Evolutionary conservation across 2,329 filamentous ascomycete genomes (phyloP).

Genomic region (Atkinsonella texensis): DNA sequence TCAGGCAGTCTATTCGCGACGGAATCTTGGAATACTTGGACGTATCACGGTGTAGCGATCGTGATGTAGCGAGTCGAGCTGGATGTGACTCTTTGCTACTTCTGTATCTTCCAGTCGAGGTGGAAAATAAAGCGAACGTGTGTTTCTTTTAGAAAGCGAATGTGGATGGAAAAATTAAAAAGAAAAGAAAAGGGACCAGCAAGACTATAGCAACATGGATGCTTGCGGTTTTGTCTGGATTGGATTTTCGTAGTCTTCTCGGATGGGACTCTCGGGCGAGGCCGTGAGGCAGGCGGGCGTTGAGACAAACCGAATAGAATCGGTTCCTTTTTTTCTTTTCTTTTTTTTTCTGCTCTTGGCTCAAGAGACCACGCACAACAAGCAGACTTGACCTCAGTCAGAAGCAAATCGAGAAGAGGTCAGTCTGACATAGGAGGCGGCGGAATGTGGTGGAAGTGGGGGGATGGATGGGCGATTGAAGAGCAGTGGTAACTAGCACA

Average conservation of each 20-base stretch:
- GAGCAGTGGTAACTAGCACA: slow-evolving; percentile 33
- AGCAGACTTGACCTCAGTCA: background rate
- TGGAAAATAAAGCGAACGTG: slow-evolving; percentile 6
- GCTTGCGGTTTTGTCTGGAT: background rate
- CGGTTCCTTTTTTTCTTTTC: background rate
- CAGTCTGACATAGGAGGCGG: slow-evolving; percentile 2
- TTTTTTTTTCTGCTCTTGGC: background rate
- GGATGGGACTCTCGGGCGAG: background rate
- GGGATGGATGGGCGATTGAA: slow-evolving; percentile 16
- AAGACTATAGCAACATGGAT: slow-evolving; percentile 6
- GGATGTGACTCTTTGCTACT: background rate
- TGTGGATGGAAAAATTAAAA: slow-evolving; percentile 14
- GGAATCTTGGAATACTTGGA: background rate
- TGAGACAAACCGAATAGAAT: background rate
- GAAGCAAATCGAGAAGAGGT: background rate
- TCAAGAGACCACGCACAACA: background rate
- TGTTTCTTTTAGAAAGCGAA: slow-evolving; percentile 18
- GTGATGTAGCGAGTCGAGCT: slow-evolving; percentile 13
- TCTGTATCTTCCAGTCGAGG: background rate
- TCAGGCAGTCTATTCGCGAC: background rate
- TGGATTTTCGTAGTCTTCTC: background rate
- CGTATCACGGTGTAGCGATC: slow-evolving; percentile 22
- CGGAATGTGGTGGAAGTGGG: slow-evolving; percentile 3
- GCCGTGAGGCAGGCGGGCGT: background rate
- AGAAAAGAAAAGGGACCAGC: slow-evolving; percentile 5